phyloP scores from a whole-genome alignment of 2,329 filamentous ascomycete species.

The Ceratocystis variospora region DNA sequence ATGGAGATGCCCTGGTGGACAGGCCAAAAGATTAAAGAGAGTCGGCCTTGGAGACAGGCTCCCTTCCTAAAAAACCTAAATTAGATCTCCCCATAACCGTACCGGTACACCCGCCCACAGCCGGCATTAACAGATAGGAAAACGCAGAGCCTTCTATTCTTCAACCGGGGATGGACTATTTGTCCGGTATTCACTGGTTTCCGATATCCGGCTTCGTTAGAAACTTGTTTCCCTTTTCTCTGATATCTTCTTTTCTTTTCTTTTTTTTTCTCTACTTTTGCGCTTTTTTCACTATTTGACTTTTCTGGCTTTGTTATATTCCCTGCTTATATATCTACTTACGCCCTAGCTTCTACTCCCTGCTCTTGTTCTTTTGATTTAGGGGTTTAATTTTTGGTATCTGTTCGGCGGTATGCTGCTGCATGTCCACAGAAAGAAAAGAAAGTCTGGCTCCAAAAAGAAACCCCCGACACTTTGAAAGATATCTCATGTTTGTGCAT shows the following conservation, averaged over 20 bases:
- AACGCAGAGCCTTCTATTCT: background rate
- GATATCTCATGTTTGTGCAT: too few relatives aligned
- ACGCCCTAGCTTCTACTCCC: background rate
- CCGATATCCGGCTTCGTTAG: slow-evolving; percentile 6
- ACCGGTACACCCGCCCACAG: background rate
- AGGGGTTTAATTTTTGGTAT: background rate
- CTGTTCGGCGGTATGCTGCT: background rate
- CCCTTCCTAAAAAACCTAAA: too few relatives aligned
- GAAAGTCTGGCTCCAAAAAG: background rate
- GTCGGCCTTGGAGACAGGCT: too few relatives aligned
- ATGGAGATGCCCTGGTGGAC: background rate
- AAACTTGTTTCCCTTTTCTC: background rate
- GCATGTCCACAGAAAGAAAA: background rate
- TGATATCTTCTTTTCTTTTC: background rate
- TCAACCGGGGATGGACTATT: background rate
- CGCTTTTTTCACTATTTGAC: background rate
- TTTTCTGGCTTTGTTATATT: background rate
- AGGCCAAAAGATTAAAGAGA: background rate
- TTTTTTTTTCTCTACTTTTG: background rate
- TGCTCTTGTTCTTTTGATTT: background rate
- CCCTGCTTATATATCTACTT: background rate
- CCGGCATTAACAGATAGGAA: too few relatives aligned
- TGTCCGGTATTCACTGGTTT: background rate
- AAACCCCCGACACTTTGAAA: background rate
- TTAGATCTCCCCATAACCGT: background rate